Evolutionary conservation across 371 early-diverging fungal species (phyloP), one percentile per base, ranked within the genome.

Genomic region (Lichtheimia hyalospora): DNA sequence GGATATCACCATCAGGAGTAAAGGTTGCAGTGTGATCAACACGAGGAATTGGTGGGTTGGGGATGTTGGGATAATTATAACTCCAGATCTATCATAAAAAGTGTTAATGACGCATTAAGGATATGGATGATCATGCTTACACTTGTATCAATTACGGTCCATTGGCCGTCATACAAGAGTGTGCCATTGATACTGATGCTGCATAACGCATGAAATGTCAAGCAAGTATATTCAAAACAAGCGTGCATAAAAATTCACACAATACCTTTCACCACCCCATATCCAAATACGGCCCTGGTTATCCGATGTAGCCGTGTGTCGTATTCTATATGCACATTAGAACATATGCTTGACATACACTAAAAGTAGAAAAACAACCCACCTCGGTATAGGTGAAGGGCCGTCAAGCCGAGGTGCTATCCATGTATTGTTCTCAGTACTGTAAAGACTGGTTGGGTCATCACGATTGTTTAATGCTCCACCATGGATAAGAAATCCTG

Each of bases 261-360:
- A 40, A 49, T 39, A 72, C 76, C 72, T 72, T 62, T 60, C 48
- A 15, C 76, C 76, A 14, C 76, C 76, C 76, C 76, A 75, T 23
- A 75, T 53, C 76, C 76, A 75, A 12, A 70, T 50, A 24, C 64
- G 68, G 5, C 70, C 70, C 44, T 70, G 68, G 21, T 62, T 62
- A 61, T 70, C 70, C 18, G 70, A 52, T 23, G 66, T 63, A 8
- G 67, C 69, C 5, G 70, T 64, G 60, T 75, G 69, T 40, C 69
- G 66, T 21, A 72, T 66, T 40, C 70, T 72, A 60, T 25, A 56
- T 24, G 41, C 7, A 34, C 3, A 50, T 16, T n/a, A n/a, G 25
- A 52, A 8, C 41, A 56, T 39, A 25, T 25, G 23, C 24, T 57
- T 40, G 15, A 20, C 46, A 15, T 52, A 57, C 44, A 27, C 34